A percentile compares a stretch with the other conserved stretches of the same genome.
Conservation (phyloP, 495 filamentous ascomycete species). For the Bombardia bombarda region DNA sequence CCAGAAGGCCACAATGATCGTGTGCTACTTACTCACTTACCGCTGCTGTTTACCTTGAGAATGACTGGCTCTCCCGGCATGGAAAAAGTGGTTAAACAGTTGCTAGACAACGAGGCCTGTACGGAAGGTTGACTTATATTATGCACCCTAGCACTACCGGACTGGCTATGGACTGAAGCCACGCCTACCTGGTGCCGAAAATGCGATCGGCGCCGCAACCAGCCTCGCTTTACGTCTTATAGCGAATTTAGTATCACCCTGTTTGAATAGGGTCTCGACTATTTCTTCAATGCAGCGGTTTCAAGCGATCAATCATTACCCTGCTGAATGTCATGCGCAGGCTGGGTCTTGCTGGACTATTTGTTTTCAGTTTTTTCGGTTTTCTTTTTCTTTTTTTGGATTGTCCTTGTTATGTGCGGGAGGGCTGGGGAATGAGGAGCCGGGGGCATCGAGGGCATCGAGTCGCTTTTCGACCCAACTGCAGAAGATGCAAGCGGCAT, state of each 20-base stretch:
- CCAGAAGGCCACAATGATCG: conserved; percentile 15
- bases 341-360: background rate
- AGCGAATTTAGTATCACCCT: too few relatives aligned
- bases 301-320: background rate
- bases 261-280: too few relatives aligned
- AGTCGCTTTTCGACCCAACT: background rate
- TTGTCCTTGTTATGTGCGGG: background rate
- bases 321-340: background rate
- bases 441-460: background rate
- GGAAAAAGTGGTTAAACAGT: too few relatives aligned
- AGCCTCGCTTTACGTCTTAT: too few relatives aligned
- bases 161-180: too few relatives aligned
- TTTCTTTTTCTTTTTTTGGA: background rate
- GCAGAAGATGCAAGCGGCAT: background rate
- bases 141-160: too few relatives aligned
- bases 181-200: too few relatives aligned
- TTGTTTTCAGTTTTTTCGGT: background rate
- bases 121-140: background rate
- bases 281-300: background rate
- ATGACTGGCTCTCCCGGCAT: too few relatives aligned
- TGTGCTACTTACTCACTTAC: background rate
- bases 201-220: too few relatives aligned
- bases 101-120: background rate
- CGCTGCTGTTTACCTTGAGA: background rate
- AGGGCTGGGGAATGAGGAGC: background rate